Evolutionary conservation across 495 filamentous ascomycete species (phyloP).

Genomic region (Physcia stellaris): DNA sequence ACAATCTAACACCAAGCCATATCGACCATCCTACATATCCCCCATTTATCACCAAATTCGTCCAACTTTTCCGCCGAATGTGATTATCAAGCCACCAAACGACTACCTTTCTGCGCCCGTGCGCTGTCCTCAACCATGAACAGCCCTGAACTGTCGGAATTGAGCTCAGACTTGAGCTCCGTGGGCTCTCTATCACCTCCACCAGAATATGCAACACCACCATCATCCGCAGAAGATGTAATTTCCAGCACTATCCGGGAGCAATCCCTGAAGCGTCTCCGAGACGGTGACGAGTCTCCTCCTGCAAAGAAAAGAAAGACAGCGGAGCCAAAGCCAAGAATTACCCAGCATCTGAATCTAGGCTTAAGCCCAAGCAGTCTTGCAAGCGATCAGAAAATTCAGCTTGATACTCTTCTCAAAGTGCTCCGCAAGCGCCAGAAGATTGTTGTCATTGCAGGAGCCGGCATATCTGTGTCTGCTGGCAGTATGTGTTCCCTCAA

Average conservation of each 20-base stretch:
- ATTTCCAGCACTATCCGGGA: slow-evolving; percentile 17
- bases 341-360: slow-evolving; percentile 64
- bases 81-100: no score
- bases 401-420: slow-evolving; percentile 56
- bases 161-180: slow-evolving; percentile 43
- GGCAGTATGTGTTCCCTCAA: slow-evolving; percentile 58
- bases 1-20: no score
- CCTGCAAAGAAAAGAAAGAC: slow-evolving; percentile 64
- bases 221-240: slow-evolving; percentile 43
- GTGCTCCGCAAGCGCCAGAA: slow-evolving; percentile 80
- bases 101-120: not conserved
- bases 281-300: slow-evolving; percentile 40
- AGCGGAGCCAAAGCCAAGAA: slow-evolving; percentile 56
- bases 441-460: slow-evolving; percentile 92
- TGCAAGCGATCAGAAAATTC: slow-evolving; percentile 34
- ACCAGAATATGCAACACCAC: slow-evolving; percentile 36
- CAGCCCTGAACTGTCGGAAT: slow-evolving; percentile 23
- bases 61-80: not conserved
- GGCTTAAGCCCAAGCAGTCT: slow-evolving; percentile 30
- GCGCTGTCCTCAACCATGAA: slow-evolving; percentile 20
- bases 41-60: not conserved
- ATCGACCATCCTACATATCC: no score
- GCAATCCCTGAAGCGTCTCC: slow-evolving; percentile 11
- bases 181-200: slow-evolving; percentile 40
- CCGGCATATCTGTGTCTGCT: slow-evolving; percentile 90